Evolutionary conservation across 2,329 filamentous ascomycete species (phyloP).

Genomic region (Ramichloridium luteum): DNA sequence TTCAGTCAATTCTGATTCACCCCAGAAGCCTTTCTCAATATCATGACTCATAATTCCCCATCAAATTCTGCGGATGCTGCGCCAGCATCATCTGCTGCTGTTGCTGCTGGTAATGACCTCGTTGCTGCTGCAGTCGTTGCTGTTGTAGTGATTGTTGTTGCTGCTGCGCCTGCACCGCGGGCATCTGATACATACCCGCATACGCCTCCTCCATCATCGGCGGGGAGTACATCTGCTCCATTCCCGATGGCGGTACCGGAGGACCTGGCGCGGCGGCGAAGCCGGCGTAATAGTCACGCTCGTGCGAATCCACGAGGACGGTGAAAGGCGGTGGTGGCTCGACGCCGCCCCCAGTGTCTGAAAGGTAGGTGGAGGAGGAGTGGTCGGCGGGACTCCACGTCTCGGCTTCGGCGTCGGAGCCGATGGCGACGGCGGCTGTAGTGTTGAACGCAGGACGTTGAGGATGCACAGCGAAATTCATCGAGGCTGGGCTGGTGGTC

Average conservation of each 20-base stretch:
- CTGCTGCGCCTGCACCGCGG: not conserved
- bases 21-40: too few relatives aligned
- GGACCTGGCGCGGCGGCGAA: not conserved
- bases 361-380: too few relatives aligned
- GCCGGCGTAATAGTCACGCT: not conserved
- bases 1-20: too few relatives aligned
- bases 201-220: not conserved
- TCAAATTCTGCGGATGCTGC: not conserved
- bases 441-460: too few relatives aligned
- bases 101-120: not conserved
- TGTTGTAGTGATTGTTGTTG: not conserved
- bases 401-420: too few relatives aligned
- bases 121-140: not conserved
- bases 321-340: not conserved
- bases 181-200: not conserved
- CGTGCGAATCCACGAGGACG: not conserved
- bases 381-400: too few relatives aligned
- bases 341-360: not conserved
- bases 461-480: not conserved
- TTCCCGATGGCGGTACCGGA: not conserved
- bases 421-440: too few relatives aligned
- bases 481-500: not conserved
- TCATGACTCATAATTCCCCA: too few relatives aligned
- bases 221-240: not conserved
- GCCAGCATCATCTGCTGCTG: conserved; percentile 1